Base-by-base conservation (phyloP, 805 yeast genomes). In the Saccharomycopsis guyanensis region DNA sequence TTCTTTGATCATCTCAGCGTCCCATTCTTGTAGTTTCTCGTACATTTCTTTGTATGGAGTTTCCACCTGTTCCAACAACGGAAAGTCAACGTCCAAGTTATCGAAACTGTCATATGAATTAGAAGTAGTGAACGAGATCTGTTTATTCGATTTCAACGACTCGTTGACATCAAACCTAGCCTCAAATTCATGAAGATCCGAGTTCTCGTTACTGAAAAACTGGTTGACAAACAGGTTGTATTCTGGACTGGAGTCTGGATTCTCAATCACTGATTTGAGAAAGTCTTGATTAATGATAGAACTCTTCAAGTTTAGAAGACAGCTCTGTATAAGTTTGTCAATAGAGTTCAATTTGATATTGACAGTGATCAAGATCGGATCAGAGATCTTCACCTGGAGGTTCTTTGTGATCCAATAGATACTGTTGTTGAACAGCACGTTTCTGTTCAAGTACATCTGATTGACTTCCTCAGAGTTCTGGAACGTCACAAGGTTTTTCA, bases 301-400 rank as follows among this genome's bases (percentile, higher is more conserved):
- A 25, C 46, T 47, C 22, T 47, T 43, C 39, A 50, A 40, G 38
- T 50, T 50, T 6, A 32, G 37, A 16, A 50, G 39, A 31, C 38
- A 32, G 42, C 48, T 47, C 16, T 50, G 51, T 5, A 47, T 35
- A 13, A 41, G 34, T 4, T 34, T 37, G 18, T 44, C 41, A 8
- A 44, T 32, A 29, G 46, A 43, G 22, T 39, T 43, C 2, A 50
- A 33, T 23, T 50, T 50, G 23, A 50, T 50, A 25, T 44, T 50
- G 5, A 47, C 43, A n/a, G 49, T 50, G n/a, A 50, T 43, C 35
- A 50, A 38, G 22, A 50, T 50, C 15, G 53, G 53, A 18, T 50
- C 53, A 18, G 38, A 16, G 10, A 50, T 47, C 27, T 47, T 50
- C 8, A 50, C 46, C 22, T 50, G 49, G 5, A 47, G 20, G 22